These are phyloP conservation scores for Mycena rosella DNA, from an alignment of 768 basidiomycete genomes.

Conservation along the genomic window DNA sequence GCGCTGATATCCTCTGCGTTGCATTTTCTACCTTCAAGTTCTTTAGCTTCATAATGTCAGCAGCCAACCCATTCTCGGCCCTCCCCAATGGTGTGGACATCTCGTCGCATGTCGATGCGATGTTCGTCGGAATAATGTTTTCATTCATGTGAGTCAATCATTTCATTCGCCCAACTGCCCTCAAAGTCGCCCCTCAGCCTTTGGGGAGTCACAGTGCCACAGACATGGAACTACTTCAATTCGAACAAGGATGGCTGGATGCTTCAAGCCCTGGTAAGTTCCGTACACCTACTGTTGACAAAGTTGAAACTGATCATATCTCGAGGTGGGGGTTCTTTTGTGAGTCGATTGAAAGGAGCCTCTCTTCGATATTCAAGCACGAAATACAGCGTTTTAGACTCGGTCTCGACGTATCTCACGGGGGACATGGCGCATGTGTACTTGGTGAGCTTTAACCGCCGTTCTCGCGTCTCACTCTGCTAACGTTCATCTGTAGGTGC, in stretches of 20 bases:
- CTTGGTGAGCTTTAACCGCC: background rate
- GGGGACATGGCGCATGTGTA: slow-evolving; percentile 9
- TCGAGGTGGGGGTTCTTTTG: slow-evolving; percentile 7
- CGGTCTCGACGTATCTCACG: background rate
- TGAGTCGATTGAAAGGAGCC: background rate
- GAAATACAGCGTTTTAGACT: background rate
- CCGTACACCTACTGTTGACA: background rate
- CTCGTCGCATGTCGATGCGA: background rate
- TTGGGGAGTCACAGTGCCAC: background rate
- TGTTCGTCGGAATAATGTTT: slow-evolving; percentile 15
- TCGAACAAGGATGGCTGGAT: slow-evolving; percentile 16
- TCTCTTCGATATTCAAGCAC: background rate
- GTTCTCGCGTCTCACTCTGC: no score
- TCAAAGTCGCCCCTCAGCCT: slow-evolving; percentile 1
- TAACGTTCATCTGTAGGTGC: background rate
- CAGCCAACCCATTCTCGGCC: background rate
- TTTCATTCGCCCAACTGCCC: background rate
- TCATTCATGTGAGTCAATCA: background rate
- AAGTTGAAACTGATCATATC: background rate
- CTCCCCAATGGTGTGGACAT: slow-evolving; percentile 10
- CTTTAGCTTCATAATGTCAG: background rate
- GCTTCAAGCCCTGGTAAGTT: slow-evolving; percentile 10
- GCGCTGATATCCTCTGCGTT: no score
- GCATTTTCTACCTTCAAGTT: no score
- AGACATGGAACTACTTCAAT: slow-evolving; percentile 9